Base-by-base conservation (phyloP, 345 rosid genomes). In the Iberis pinnata region DNA sequence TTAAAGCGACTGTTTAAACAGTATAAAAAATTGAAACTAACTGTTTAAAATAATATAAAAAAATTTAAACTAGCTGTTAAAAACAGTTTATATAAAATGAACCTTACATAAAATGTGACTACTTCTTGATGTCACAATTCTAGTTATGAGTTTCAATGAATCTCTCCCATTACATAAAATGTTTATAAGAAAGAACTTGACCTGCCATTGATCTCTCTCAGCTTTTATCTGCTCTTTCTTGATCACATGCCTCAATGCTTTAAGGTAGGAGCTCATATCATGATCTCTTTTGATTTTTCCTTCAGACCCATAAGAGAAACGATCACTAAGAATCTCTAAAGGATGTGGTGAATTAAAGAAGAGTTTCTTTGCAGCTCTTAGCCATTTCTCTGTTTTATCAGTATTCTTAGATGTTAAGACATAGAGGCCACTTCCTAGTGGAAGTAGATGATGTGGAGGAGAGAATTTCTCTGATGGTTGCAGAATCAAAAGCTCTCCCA, bases 341-440 rank as follows among this genome's bases (percentile, higher is more conserved):
- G 96, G 96, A 63, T 88, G 96, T 5, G 96, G 96, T 1, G 94
- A 76, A 63, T 84, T 82, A 43, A 88, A 67, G 76, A 84, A 88
- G 32, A 77, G 65, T 18, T 67, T 65, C 40, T 75, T 74, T 0
- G 96, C 94, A 0, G 86, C 75, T 33, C 37, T 71, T 39, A 88
- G 68, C 18, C 46, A 12, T 42, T 74, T 64, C 82, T 80, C 67
- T 87, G 85, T n/a, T 76, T 63, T 13, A 64, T n/a, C n/a, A n/a
- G n/a, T n/a, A 39, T 16, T 75, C 70, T 18, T 75, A 60, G 10
- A n/a, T n/a, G 56, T 67, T 45, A 83, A 63, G 37, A 78, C 52
- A 56, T 82, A 88, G 19, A 88, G 70, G 49, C 96, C 96, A 18
- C 79, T 78, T 39, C 88, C 96, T 0, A 82, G 69, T 16, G 96